Percentiles rank a stretch among this genome's conserved stretches.
Evolutionary conservation across 148 eudicot genomes (phyloP).

Genomic region (Selenicereus undatus): DNA sequence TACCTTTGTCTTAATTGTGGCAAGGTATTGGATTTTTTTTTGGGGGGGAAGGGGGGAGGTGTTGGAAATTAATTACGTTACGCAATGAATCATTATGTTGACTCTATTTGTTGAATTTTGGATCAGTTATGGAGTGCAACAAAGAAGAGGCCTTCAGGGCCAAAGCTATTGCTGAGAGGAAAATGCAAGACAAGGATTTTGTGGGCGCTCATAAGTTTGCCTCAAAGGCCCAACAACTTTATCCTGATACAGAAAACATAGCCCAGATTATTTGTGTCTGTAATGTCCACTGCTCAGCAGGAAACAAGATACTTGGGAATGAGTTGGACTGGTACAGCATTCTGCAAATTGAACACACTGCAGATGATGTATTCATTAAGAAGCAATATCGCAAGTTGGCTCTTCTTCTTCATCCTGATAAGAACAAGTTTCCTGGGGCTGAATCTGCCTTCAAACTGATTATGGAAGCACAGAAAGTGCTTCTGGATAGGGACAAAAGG

Average conservation of each 20-base stretch:
- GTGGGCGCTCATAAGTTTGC: constrained; percentile 57
- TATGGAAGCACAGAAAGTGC: constrained; percentile 67
- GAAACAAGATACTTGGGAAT: constrained; percentile 38
- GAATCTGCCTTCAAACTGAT: constrained; percentile 75
- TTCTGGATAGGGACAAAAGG: constrained; percentile 52
- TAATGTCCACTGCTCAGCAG: constrained; percentile 72
- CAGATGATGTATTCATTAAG: constrained; percentile 57
- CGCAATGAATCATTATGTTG: neutral
- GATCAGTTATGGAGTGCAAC: constrained; percentile 75
- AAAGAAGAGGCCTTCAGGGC: constrained; percentile 84
- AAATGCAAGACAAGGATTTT: constrained; percentile 59
- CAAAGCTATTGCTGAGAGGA: constrained; percentile 57
- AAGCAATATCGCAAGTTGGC: constrained; percentile 75
- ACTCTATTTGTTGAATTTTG: constrained; percentile 4
- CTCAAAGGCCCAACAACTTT: constrained; percentile 66
- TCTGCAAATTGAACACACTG: constrained; percentile 57
- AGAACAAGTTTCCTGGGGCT: constrained; percentile 82
- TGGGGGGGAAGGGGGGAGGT: too few species aligned
- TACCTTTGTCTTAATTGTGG: constrained; percentile 12
- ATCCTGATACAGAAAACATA: constrained; percentile 63
- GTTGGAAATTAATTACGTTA: neutral
- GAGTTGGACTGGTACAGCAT: constrained; percentile 76
- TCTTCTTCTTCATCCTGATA: constrained; percentile 83
- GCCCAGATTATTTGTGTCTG: constrained; percentile 61
- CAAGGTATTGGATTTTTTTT: constrained; percentile 10